Conservation (phyloP, 2,329 filamentous ascomycete species). For the Monascus ruber region DNA sequence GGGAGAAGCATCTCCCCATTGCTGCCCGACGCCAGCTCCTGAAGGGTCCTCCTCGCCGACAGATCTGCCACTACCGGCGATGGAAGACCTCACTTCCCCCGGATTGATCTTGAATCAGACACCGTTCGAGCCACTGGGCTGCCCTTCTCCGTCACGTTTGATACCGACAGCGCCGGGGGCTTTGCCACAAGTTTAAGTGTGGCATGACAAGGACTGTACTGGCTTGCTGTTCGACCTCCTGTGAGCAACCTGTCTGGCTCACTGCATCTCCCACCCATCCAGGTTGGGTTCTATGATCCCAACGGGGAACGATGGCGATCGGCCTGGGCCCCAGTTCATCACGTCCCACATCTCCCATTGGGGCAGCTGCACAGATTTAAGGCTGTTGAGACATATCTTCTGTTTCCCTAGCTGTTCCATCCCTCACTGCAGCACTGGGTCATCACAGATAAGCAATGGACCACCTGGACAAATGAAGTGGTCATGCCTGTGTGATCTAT, state of each 20-base stretch:
- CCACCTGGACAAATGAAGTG: background rate
- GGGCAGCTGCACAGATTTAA: background rate
- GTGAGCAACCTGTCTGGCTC: background rate
- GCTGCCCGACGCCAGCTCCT: too few relatives aligned
- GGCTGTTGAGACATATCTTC: background rate
- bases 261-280: background rate
- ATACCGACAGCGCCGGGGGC: background rate
- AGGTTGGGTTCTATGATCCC: background rate
- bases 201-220: background rate
- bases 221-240: background rate
- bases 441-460: background rate
- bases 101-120: background rate
- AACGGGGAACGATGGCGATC: background rate
- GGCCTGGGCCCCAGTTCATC: background rate
- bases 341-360: background rate
- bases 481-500: background rate
- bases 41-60: too few relatives aligned
- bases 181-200: background rate
- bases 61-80: too few relatives aligned
- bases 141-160: background rate
- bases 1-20: too few relatives aligned
- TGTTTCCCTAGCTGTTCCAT: background rate
- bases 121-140: background rate
- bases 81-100: background rate
- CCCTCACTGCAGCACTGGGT: background rate